Conservation (phyloP, 2,329 filamentous ascomycete genomes). For the Phialocephala sp. region DNA sequence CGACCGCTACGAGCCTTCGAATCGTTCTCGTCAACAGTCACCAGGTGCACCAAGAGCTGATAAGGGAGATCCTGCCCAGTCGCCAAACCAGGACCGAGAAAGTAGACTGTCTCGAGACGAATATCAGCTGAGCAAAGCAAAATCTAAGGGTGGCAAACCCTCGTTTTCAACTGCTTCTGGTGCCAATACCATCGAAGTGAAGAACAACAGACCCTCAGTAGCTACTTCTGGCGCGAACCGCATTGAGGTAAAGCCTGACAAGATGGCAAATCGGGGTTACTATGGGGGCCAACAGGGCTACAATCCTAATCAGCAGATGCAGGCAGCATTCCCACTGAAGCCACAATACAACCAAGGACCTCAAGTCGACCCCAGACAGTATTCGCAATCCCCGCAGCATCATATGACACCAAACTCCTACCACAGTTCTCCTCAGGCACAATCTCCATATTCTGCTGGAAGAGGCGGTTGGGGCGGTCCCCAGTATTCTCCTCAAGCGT, state of each 20-base stretch:
- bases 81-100: slow-evolving; percentile 33
- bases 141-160: slow-evolving; percentile 28
- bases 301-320: slow-evolving; percentile 46
- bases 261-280: slow-evolving; percentile 45
- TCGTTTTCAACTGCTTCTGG: slow-evolving; percentile 36
- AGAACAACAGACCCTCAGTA: slow-evolving; percentile 33
- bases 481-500: slow-evolving; percentile 55
- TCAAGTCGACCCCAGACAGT: slow-evolving; percentile 49
- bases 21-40: slow-evolving; percentile 38
- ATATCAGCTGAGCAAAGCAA: slow-evolving; percentile 32
- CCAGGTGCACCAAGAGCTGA: slow-evolving; percentile 38
- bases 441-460: slow-evolving; percentile 62
- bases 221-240: slow-evolving; percentile 45
- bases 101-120: slow-evolving; percentile 34
- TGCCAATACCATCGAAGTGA: slow-evolving; percentile 44
- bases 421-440: slow-evolving; percentile 65
- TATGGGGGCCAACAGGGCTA: slow-evolving; percentile 44
- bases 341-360: slow-evolving; percentile 44
- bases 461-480: slow-evolving; percentile 56
- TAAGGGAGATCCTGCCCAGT: slow-evolving; percentile 31
- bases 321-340: slow-evolving; percentile 44
- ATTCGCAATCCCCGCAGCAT: slow-evolving; percentile 63
- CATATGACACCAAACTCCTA: slow-evolving; percentile 59
- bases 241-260: slow-evolving; percentile 44
- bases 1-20: slow-evolving; percentile 40